These are phyloP conservation scores for Rhododendron griersonianum DNA, from an alignment of 148 eudicot species.

Conservation along the genomic window DNA sequence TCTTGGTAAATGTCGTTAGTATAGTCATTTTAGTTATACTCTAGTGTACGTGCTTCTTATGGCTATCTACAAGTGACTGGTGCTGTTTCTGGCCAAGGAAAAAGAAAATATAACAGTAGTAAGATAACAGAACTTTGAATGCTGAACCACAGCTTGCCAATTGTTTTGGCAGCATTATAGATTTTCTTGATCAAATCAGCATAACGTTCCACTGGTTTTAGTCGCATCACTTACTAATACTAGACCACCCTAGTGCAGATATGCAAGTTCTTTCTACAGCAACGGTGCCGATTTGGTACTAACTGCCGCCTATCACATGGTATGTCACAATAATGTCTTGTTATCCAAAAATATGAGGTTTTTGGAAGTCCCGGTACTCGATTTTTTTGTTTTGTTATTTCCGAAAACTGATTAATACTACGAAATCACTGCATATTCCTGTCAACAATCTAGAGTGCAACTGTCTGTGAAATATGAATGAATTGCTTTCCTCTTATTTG, in stretches of 20 bases:
- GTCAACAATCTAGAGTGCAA: not conserved
- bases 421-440: not conserved
- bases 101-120: not conserved
- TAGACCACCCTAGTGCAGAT: constrained; percentile 90
- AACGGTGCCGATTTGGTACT: constrained; percentile 96
- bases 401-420: not conserved
- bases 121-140: not conserved
- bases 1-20: not conserved
- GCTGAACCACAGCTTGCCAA: not conserved
- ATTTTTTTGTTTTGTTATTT: not conserved
- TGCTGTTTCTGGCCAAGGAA: not conserved
- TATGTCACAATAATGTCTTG: constrained; percentile 41
- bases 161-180: constrained; percentile 6
- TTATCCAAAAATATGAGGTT: constrained; percentile 5
- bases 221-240: constrained; percentile 50
- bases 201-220: constrained; percentile 16
- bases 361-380: not conserved
- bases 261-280: constrained; percentile 98
- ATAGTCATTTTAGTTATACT: not conserved
- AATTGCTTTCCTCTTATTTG: not conserved
- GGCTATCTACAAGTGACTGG: not conserved
- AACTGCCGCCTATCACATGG: constrained; percentile 99
- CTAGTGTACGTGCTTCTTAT: not conserved
- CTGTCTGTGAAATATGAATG: not conserved
- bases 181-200: constrained; percentile 9